Base-by-base conservation (phyloP, 179 eudicot genomes). In the Beta macrorhiza region DNA sequence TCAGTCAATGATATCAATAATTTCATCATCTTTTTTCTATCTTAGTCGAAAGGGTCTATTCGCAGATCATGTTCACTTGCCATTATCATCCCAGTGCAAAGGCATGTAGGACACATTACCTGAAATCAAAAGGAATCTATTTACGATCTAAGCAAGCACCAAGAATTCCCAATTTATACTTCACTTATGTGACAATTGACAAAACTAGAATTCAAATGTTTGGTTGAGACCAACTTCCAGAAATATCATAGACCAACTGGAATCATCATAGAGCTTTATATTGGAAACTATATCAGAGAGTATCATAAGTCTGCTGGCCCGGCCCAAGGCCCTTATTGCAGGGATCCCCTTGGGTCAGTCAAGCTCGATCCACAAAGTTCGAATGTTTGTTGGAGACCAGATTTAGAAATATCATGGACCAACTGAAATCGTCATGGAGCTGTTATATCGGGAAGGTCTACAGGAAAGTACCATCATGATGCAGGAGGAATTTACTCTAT, bases 21-120 rank as follows among this genome's bases (percentile, higher is more conserved):
- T 25, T 25, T 25, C 25, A 25, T 25, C 25, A 25, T 25, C 25
- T 25, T 25, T 25, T 25, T 25, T 25, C 25, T 25, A 25, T 25
- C 25, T 25, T 25, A 25, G 25, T 25, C 25, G 25, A 25, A 25
- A 29, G 32, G 32, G 1, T 29, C 32, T 29, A 29, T 29, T 29
- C 32, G 32, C 32, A 29, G 32, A 29, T 29, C 32, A 29, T 29
- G 32, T 29, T 29, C 32, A 29, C 32, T 29, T 29, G 32, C 32
- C 32, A 29, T 29, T 29, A 29, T 29, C 32, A 29, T 92, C 32
- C 32, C 32, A 29, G 32, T 29, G 32, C 32, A 29, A 29, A 29
- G 32, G 32, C 32, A 29, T 29, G 32, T 29, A 29, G 32, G 32
- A 29, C 32, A 29, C 32, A 29, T 29, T 29, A 29, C 32, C 32